These are phyloP conservation scores for Incumbomyces delicatus DNA, from an alignment of 2,329 filamentous ascomycete genomes.

Conservation along the genomic window DNA sequence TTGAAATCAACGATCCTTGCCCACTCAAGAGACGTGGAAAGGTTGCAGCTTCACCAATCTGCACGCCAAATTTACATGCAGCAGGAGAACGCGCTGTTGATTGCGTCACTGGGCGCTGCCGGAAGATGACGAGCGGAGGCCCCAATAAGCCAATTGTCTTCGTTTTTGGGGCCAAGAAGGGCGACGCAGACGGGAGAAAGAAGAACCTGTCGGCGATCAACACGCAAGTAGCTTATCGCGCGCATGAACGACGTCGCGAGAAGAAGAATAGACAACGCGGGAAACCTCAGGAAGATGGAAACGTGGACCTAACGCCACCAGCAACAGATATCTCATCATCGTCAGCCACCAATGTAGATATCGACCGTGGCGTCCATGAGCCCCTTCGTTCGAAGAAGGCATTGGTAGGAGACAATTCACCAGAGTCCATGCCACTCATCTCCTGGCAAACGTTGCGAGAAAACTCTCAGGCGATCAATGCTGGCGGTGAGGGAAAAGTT, in stretches of 20 bases:
- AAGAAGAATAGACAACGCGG: constrained; percentile 6
- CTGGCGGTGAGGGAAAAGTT: background rate
- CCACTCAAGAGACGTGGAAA: no score
- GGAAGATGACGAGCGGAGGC: background rate
- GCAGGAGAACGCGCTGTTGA: background rate
- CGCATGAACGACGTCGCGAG: constrained; percentile 7
- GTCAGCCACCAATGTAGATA: background rate
- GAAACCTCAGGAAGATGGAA: constrained; percentile 3
- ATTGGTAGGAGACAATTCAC: background rate
- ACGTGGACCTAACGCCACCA: background rate
- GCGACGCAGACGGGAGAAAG: constrained; percentile 1
- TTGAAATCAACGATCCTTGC: no score
- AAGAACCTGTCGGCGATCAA: constrained; percentile 8
- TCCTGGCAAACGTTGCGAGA: background rate
- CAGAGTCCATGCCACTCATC: background rate
- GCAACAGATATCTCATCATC: background rate
- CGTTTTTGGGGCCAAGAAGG: constrained; percentile 6
- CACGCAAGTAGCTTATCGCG: constrained; percentile 6
- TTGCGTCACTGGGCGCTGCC: constrained; percentile 5
- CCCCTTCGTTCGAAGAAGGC: background rate
- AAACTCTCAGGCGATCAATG: background rate
- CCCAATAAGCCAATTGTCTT: constrained; percentile 8
- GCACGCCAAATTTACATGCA: background rate
- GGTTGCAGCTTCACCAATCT: no score
- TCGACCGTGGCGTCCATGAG: background rate